Conservation (phyloP, 495 filamentous ascomycete genomes). For the Ramalina intermedia region DNA sequence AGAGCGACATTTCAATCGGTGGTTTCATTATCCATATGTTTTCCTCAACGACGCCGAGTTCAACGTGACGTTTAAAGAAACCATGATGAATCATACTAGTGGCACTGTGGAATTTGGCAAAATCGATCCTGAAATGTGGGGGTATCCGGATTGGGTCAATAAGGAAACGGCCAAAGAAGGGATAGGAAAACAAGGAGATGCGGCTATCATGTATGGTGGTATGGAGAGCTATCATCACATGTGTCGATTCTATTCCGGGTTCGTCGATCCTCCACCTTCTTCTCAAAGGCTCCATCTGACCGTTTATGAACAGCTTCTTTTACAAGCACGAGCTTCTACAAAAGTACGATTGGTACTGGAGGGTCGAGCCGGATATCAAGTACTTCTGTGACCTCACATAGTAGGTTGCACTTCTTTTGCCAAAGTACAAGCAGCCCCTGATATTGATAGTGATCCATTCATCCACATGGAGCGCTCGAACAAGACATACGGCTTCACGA, state of each 20-base stretch:
- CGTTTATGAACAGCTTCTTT: conserved; percentile 52
- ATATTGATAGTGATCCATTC: conserved; percentile 70
- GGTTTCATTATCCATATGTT: conserved; percentile 98
- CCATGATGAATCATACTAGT: conserved; percentile 79
- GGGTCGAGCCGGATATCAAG: conserved; percentile 97
- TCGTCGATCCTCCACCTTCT: conserved; percentile 12
- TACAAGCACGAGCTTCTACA: conserved; percentile 91
- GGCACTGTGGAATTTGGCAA: conserved; percentile 81
- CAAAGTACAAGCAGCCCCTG: conserved; percentile 9
- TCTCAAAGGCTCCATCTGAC: conserved; percentile 1
- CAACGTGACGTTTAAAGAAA: conserved; percentile 80
- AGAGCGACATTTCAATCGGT: conserved; percentile 96
- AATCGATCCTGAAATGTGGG: conserved; percentile 86
- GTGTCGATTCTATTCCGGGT: conserved; percentile 99
- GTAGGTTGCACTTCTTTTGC: conserved; percentile 37
- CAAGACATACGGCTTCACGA: conserved; percentile 98
- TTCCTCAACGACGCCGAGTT: conserved; percentile 98
- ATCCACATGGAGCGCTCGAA: conserved; percentile 78
- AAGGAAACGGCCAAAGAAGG: conserved; percentile 86
- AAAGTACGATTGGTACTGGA: conserved; percentile 99
- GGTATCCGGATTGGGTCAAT: conserved; percentile 94
- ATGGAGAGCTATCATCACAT: conserved; percentile 99
- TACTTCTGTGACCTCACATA: conserved; percentile 99
- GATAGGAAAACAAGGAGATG: conserved; percentile 88
- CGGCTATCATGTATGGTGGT: conserved; percentile 98